phyloP scores from a whole-genome alignment of 371 early-diverging fungal species.

The Apophysomyces sp. region DNA sequence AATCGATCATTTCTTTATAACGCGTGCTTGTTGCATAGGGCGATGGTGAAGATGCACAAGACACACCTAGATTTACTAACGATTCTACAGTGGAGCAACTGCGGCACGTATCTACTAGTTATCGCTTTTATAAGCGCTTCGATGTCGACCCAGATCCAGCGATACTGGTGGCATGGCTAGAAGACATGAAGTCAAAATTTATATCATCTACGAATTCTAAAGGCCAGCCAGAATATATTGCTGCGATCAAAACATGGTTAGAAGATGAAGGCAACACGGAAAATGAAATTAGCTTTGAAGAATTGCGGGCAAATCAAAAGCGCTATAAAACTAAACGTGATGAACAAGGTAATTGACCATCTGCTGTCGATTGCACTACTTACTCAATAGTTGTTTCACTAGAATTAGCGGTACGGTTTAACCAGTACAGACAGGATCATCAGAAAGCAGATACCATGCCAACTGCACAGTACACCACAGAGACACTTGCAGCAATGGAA shows the following conservation, averaged over 20 bases:
- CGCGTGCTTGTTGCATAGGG: not conserved
- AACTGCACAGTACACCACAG: conserved; percentile 12
- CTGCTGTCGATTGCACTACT: not conserved
- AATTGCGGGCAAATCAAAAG: conserved; percentile 8
- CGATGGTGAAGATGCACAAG: no score
- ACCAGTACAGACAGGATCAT: not conserved
- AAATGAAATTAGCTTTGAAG: conserved; percentile 16
- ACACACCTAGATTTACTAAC: no score
- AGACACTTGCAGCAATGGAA: conserved; percentile 19
- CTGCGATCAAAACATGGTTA: not conserved
- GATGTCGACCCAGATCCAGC: not conserved
- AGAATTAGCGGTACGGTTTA: not conserved
- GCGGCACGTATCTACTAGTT: not conserved
- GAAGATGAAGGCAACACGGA: not conserved
- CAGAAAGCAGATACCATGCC: not conserved
- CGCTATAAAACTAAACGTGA: not conserved
- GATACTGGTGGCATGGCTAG: not conserved
- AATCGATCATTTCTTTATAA: not conserved
- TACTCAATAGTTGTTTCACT: not conserved
- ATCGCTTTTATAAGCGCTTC: not conserved
- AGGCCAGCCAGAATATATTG: conserved; percentile 4
- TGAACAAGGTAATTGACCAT: not conserved
- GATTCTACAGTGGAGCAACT: no score
- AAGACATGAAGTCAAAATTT: not conserved
- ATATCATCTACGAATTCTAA: conserved; percentile 7